Base-by-base conservation (phyloP, 352 stramenopile species). In the Pythium apleroticum region DNA sequence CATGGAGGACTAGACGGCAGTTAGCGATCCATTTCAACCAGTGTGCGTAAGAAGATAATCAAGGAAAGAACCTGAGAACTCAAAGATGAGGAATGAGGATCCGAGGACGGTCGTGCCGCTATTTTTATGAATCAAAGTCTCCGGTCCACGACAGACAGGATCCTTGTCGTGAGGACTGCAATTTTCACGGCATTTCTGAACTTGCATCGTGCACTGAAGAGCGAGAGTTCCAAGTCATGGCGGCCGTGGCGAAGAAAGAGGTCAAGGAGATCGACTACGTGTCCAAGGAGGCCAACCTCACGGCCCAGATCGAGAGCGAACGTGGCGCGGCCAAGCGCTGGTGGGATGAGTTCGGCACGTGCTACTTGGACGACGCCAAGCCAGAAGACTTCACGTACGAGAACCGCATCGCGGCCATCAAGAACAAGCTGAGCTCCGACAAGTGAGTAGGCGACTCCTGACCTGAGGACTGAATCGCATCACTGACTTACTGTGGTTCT, bases 341-440 rank as follows among this genome's bases (percentile, higher is more conserved):
- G 84, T 93, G 82, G 82, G 82, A 91, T 57, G 84, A 93, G 63
- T 91, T 89, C 56, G 84, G 84, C 17, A 75, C 84, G 50, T 89
- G 80, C 72, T 93, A 93, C 63, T 56, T 93, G 25, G 84, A 91
- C 52, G 81, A 90, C 61, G 76, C 79, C 43, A 89, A 87, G n/a
- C 65, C 76, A 1, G 84, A 93, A 60, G 84, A 93, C 66, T 93
- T 93, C 39, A 90, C 84, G 17, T 91, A 91, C 66, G 81, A 90
- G 57, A 90, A 84, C 65, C 84, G 84, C 55, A 86, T 91, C 28
- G 76, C 84, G n/a, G 76, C 77, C 46, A 66, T 91, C 54, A 88
- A 89, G 63, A 74, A 73, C 27, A 90, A 89, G 57, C 66, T 93
- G 20, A 71, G 68, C 11, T 73, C 79, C 25, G 64, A 77, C 25